Conservation (phyloP, 164 flowering plant genomes). For the Warburgia ugandensis region DNA sequence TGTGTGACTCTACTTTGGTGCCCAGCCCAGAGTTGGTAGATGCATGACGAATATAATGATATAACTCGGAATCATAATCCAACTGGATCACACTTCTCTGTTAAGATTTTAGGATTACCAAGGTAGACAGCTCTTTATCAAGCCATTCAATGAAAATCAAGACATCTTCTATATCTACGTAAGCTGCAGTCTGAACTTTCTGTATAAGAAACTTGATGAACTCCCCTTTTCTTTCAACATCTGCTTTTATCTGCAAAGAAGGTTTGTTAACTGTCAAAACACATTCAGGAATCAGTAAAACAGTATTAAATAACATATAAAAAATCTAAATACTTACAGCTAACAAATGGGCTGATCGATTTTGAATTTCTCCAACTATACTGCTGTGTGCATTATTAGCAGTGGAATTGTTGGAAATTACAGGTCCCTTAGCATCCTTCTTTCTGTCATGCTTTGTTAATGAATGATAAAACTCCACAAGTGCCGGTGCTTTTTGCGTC, state of each 20-base stretch:
- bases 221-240: constrained; percentile 62
- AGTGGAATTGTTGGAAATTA: constrained; percentile 17
- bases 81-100: neutral
- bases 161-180: constrained; percentile 47
- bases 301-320: neutral
- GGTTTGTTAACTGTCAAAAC: neutral
- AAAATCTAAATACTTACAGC: constrained; percentile 34
- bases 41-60: neutral
- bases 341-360: constrained; percentile 60
- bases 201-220: constrained; percentile 51
- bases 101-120: constrained; percentile 31
- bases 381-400: constrained; percentile 45
- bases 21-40: too few relatives aligned
- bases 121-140: constrained; percentile 50
- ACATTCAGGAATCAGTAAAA: neutral
- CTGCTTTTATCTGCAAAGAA: constrained; percentile 43
- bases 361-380: constrained; percentile 77
- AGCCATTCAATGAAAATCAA: constrained; percentile 60
- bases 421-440: constrained; percentile 19
- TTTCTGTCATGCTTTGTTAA: constrained; percentile 34
- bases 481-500: constrained; percentile 32
- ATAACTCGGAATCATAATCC: neutral
- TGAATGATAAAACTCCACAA: constrained; percentile 38
- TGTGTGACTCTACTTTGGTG: too few relatives aligned
- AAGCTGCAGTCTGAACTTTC: constrained; percentile 38